Evolutionary conservation across 2,329 filamentous ascomycete species (phyloP).

Genomic region (Nigrospora osmanthi): DNA sequence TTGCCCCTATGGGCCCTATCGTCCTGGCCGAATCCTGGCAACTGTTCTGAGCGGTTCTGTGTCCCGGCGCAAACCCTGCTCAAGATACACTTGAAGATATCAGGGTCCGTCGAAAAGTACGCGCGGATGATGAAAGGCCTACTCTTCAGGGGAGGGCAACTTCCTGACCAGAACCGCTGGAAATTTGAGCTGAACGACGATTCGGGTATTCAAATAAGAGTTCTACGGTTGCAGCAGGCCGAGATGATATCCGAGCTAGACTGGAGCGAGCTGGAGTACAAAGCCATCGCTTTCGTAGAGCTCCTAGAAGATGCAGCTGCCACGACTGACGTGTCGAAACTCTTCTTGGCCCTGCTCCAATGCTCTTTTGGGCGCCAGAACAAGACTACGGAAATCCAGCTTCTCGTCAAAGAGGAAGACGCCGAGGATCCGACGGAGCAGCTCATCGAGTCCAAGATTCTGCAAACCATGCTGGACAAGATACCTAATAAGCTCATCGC

Average conservation of each 20-base stretch:
- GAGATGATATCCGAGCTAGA: constrained; percentile 20
- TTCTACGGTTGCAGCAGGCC: constrained; percentile 13
- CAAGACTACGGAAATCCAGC: constrained; percentile 13
- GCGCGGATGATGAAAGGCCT: constrained; percentile 43
- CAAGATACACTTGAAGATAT: constrained; percentile 49
- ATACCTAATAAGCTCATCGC: constrained; percentile 56
- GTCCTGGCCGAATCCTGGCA: constrained; percentile 34
- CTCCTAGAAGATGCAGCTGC: constrained; percentile 42
- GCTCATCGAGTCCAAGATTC: constrained; percentile 51
- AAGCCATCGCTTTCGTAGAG: constrained; percentile 37
- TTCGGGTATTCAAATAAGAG: constrained; percentile 44
- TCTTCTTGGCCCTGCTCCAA: constrained; percentile 53
- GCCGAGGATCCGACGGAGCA: constrained; percentile 33
- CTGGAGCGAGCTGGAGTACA: constrained; percentile 37
- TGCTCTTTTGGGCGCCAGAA: constrained; percentile 42
- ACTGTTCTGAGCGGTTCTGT: constrained; percentile 29
- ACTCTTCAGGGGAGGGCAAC: constrained; percentile 41
- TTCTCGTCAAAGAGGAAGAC: constrained; percentile 21
- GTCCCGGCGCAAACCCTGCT: constrained; percentile 42
- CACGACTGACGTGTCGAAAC: constrained; percentile 46
- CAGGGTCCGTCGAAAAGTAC: constrained; percentile 42
- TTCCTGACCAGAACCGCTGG: constrained; percentile 35
- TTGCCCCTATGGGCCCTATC: constrained; percentile 57
- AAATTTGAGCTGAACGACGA: constrained; percentile 35
- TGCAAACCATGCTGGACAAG: constrained; percentile 57